phyloP scores from a whole-genome alignment of 208 protist species.

The Porcisia deanei region DNA sequence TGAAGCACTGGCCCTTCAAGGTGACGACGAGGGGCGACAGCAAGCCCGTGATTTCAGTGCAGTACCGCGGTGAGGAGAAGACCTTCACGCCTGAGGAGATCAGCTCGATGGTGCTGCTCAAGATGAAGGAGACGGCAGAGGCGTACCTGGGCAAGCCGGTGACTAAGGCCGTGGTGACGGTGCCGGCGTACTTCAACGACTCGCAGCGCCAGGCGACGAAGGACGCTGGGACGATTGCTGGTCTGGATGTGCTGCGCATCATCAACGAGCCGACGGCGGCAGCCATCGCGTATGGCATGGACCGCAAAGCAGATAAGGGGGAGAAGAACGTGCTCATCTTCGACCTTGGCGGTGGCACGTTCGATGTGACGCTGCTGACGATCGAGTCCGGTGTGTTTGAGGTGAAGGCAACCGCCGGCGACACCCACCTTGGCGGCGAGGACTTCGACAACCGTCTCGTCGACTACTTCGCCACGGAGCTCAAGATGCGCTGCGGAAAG shows the following conservation, averaged over 20 bases:
- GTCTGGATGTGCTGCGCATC: constrained; percentile 98
- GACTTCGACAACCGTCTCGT: constrained; percentile 99
- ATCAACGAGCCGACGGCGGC: constrained; percentile 99
- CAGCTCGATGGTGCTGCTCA: constrained; percentile 85
- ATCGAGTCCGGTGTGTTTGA: constrained; percentile 99
- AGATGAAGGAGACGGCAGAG: constrained; percentile 95
- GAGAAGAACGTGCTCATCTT: constrained; percentile 97
- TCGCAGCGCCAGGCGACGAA: constrained; percentile 99
- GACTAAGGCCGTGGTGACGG: constrained; percentile 96
- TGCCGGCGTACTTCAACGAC: constrained; percentile 99
- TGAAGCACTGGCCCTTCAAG: constrained; percentile 94
- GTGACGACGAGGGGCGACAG: constrained; percentile 80
- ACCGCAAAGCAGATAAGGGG: constrained; percentile 91
- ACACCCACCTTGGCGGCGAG: constrained; percentile 99
- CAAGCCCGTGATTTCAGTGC: constrained; percentile 78
- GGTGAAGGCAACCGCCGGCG: constrained; percentile 98
- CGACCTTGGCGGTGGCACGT: constrained; percentile 98
- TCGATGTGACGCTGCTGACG: constrained; percentile 99
- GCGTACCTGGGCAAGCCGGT: constrained; percentile 94
- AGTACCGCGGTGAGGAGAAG: constrained; percentile 72
- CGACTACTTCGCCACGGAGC: constrained; percentile 96
- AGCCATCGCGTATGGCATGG: constrained; percentile 99
- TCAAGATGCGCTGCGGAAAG: constrained; percentile 88
- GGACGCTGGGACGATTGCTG: constrained; percentile 97
- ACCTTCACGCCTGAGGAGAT: constrained; percentile 89